Evolutionary conservation across 768 basidiomycete genomes (phyloP).

Genomic region (Phlebiopsis gigantea): DNA sequence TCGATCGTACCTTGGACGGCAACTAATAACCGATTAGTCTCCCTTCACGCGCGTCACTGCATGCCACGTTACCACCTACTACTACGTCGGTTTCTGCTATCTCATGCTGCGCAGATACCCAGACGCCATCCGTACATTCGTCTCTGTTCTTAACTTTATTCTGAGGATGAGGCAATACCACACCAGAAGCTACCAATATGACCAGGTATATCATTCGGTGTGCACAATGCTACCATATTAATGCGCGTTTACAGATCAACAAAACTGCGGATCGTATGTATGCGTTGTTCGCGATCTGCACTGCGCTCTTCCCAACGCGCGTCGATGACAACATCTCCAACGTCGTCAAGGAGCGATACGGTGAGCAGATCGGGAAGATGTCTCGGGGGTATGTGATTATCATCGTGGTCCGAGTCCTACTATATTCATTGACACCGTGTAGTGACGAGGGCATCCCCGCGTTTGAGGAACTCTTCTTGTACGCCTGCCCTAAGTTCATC

Average conservation of each 20-base stretch:
- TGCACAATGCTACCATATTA: conserved; percentile 8
- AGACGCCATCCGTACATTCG: conserved; percentile 92
- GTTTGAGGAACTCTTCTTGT: conserved; percentile 90
- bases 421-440: neutral
- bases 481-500: conserved; percentile 97
- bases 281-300: conserved; percentile 90
- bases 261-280: conserved; percentile 99
- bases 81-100: conserved; percentile 97
- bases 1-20: neutral
- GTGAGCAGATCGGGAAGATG: conserved; percentile 89
- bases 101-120: conserved; percentile 92
- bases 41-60: conserved; percentile 94
- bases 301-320: conserved; percentile 86
- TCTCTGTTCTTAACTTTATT: conserved; percentile 91
- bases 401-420: neutral
- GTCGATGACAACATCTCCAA: conserved; percentile 94
- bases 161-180: conserved; percentile 96
- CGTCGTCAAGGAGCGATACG: conserved; percentile 87
- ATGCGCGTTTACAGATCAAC: conserved; percentile 60
- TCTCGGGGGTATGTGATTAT: conserved; percentile 62
- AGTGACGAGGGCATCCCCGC: conserved; percentile 72
- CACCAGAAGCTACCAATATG: conserved; percentile 93
- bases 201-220: conserved; percentile 72
- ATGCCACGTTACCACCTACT: conserved; percentile 93
- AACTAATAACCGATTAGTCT: conserved; percentile 37